Conservation (phyloP, 2,329 filamentous ascomycete species). For the Dactylellina sp. region DNA sequence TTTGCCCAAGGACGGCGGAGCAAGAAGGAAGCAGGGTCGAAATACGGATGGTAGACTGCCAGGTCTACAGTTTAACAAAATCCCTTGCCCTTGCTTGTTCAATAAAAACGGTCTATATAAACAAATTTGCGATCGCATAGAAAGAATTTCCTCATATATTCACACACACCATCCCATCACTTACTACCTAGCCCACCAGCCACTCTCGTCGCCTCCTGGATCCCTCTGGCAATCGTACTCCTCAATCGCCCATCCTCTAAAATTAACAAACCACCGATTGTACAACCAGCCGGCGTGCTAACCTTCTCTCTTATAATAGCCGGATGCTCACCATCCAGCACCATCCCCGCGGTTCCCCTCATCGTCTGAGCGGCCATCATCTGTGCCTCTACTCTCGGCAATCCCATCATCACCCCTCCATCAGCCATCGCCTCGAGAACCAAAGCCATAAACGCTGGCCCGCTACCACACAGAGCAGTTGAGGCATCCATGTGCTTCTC, state of each 20-base stretch:
- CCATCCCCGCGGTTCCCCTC: conserved; percentile 77
- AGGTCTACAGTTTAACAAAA: conserved; percentile 10
- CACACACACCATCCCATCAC: conserved; percentile 23
- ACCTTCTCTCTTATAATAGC: conserved; percentile 80
- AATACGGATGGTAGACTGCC: conserved; percentile 60
- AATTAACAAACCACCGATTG: conserved; percentile 78
- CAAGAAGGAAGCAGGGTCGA: conserved; percentile 61
- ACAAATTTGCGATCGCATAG: conserved; percentile 14
- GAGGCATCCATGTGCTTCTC: conserved; percentile 76
- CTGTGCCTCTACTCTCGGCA: conserved; percentile 78
- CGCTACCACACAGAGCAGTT: conserved; percentile 79
- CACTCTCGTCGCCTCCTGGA: conserved; percentile 67
- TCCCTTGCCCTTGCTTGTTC: conserved; percentile 28
- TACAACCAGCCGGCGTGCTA: conserved; percentile 81
- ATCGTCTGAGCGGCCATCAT: conserved; percentile 84
- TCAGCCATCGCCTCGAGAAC: conserved; percentile 81
- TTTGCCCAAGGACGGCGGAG: conserved; percentile 61
- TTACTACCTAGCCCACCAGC: conserved; percentile 61
- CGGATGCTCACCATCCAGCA: conserved; percentile 78
- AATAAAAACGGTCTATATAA: conserved; percentile 42
- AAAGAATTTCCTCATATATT: conserved; percentile 8
- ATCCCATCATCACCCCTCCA: conserved; percentile 81
- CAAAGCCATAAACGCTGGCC: conserved; percentile 80
- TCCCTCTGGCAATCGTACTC: conserved; percentile 64
- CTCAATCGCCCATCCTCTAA: conserved; percentile 79